Percentiles rank a stretch among this genome's conserved stretches.
These are phyloP conservation scores for Fusarium brevicatenulatum DNA, from an alignment of 2,329 filamentous ascomycete genomes.

Conservation along the genomic window DNA sequence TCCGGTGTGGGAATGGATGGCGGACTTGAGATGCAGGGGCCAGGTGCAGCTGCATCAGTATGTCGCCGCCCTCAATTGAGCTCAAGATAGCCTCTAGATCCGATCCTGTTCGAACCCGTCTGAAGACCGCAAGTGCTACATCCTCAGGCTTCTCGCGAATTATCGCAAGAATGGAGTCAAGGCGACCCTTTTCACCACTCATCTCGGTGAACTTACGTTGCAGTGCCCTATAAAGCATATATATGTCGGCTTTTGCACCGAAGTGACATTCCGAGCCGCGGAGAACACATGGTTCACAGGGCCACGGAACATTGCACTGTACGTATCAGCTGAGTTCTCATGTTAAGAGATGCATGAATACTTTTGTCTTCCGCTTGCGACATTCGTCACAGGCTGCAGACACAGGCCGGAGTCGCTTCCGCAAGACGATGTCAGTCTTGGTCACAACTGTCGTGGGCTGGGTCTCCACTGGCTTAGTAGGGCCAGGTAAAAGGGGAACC, in stretches of 20 bases:
- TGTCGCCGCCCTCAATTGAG: neutral
- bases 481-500: neutral
- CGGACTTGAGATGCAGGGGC: neutral
- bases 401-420: neutral
- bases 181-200: neutral
- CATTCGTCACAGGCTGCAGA: neutral
- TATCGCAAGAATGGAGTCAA: neutral
- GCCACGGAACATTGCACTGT: neutral
- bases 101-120: neutral
- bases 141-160: neutral
- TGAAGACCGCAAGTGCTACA: neutral
- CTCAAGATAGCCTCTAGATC: neutral
- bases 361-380: neutral
- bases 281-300: neutral
- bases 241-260: neutral
- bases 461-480: neutral
- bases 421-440: neutral
- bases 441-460: neutral
- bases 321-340: neutral
- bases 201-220: neutral
- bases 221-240: neutral
- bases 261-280: neutral
- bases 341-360: neutral
- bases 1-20: neutral
- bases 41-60: neutral